Percentiles rank a stretch among this genome's conserved stretches.
These are phyloP conservation scores for Angomonas deanei DNA, from an alignment of 208 protist species.

Conservation along the genomic window DNA sequence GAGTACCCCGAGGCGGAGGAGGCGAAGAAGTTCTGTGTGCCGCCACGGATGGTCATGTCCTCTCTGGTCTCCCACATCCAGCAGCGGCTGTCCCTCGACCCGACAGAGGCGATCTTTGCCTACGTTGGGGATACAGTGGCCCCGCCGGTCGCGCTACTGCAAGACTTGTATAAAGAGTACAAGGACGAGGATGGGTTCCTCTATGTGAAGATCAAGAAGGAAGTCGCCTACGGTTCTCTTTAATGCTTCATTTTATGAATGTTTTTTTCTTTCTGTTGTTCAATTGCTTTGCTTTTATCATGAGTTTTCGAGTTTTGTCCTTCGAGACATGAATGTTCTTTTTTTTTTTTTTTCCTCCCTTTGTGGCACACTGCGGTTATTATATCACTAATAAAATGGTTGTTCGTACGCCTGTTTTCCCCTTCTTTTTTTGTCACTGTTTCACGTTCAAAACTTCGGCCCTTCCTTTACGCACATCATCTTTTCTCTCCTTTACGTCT, in stretches of 20 bases:
- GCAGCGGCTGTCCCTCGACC: slow-evolving; percentile 87
- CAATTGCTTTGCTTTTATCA: background rate
- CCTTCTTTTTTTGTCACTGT: no score
- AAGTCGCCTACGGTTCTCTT: slow-evolving; percentile 84
- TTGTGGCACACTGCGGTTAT: no score
- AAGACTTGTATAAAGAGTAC: slow-evolving; percentile 82
- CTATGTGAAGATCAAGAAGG: slow-evolving; percentile 83
- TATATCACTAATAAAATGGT: no score
- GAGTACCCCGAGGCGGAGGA: slow-evolving; percentile 87
- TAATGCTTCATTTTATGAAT: background rate
- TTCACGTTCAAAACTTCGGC: background rate
- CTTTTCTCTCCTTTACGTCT: background rate
- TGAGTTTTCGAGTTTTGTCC: background rate
- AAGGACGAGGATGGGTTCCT: slow-evolving; percentile 94
- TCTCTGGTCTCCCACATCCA: slow-evolving; percentile 93
- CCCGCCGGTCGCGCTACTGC: slow-evolving; percentile 58
- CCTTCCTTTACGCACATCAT: background rate
- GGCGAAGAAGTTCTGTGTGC: slow-evolving; percentile 90
- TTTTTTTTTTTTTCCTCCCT: background rate
- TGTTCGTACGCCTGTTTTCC: no score
- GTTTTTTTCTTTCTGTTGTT: background rate
- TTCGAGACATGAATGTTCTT: background rate
- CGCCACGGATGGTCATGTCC: slow-evolving; percentile 85
- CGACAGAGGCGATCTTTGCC: slow-evolving; percentile 92
- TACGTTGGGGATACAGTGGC: slow-evolving; percentile 91